Conservation (phyloP, 176 grass and related monocot genomes). For the Aegilops speltoides region DNA sequence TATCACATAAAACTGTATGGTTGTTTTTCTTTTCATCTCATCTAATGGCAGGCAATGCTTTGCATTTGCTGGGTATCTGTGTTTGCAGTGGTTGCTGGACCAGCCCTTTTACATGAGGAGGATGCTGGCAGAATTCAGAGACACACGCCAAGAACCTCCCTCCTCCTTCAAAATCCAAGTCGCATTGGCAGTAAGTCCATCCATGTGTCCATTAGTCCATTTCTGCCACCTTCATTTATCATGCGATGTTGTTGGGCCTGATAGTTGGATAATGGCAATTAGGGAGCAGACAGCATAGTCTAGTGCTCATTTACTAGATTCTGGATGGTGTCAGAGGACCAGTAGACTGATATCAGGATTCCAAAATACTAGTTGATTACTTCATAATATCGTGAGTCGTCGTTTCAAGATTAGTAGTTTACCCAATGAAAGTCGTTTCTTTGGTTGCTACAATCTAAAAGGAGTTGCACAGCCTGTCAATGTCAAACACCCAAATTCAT, state of each 20-base stretch:
- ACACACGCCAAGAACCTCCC: background rate
- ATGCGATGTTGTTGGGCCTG: background rate
- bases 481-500: background rate
- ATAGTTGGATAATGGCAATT: background rate
- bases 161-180: background rate
- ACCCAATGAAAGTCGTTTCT: background rate
- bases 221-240: slow-evolving; percentile 11
- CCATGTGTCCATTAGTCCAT: background rate
- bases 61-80: background rate
- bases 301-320: background rate
- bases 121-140: slow-evolving; percentile 11
- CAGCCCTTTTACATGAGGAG: slow-evolving; percentile 26
- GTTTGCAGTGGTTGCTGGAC: slow-evolving; percentile 30
- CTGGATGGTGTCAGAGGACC: background rate
- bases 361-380: background rate
- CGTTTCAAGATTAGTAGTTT: background rate
- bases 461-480: background rate
- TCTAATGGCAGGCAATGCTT: background rate
- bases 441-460: background rate
- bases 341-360: background rate
- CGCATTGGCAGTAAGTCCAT: slow-evolving; percentile 13
- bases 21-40: background rate
- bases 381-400: background rate
- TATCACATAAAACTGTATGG: background rate
- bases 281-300: background rate